Evolutionary conservation across 2,329 filamentous ascomycete species (phyloP).

Genomic region (Chrysoporthe deuterocubensis): DNA sequence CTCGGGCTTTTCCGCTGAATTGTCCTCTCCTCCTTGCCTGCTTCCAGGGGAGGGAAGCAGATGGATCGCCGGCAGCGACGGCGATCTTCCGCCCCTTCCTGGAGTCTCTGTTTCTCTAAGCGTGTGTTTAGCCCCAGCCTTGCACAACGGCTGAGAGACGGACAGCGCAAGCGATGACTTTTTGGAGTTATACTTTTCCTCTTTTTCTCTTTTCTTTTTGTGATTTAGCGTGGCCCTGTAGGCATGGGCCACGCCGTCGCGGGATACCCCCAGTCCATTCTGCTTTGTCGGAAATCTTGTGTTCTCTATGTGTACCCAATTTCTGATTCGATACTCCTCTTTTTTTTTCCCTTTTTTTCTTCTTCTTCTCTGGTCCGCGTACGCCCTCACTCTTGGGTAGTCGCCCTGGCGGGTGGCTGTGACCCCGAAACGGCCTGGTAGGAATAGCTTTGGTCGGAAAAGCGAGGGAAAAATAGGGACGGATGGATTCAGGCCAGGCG

Average conservation of each 20-base stretch:
- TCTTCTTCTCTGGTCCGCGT: not conserved
- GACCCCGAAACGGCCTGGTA: not conserved
- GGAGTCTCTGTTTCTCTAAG: not conserved
- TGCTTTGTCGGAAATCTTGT: constrained; percentile 2
- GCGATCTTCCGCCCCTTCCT: not conserved
- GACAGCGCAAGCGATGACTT: not conserved
- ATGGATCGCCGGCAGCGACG: too few relatives aligned
- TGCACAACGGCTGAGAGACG: not conserved
- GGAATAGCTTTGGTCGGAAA: not conserved
- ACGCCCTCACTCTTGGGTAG: not conserved
- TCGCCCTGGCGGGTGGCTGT: not conserved
- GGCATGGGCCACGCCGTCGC: not conserved
- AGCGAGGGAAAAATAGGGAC: not conserved
- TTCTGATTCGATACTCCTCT: not conserved
- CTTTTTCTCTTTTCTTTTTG: not conserved
- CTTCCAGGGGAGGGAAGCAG: too few relatives aligned
- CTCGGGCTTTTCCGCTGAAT: too few relatives aligned
- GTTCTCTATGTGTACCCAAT: not conserved
- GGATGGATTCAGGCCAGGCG: not conserved
- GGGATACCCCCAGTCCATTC: constrained; percentile 12
- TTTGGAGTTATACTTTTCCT: not conserved
- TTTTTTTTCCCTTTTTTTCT: not conserved
- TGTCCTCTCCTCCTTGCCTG: not conserved
- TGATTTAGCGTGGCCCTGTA: not conserved
- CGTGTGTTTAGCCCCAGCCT: not conserved